Conservation (phyloP, 2,329 filamentous ascomycete species). For the Rhynchosporium graminicola region DNA sequence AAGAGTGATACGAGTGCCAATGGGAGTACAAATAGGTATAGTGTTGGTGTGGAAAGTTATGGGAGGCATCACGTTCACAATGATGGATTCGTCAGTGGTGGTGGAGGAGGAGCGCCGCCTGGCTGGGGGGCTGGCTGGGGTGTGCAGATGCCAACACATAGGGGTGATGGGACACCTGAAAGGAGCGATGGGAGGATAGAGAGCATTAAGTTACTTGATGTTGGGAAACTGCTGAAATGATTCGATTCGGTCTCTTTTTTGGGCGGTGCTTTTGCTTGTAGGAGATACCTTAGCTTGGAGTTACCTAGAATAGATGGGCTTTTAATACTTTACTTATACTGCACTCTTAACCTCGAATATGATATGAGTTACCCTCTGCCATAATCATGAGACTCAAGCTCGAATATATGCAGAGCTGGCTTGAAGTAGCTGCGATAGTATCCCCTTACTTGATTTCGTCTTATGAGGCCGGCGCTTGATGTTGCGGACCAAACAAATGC, state of each 20-base stretch:
- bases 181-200: conserved; percentile 27
- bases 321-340: background rate
- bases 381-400: too few relatives aligned
- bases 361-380: too few relatives aligned
- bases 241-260: background rate
- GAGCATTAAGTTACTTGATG: conserved; percentile 37
- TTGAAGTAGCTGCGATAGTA: too few relatives aligned
- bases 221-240: conserved; percentile 36
- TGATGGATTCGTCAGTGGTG: conserved; percentile 23
- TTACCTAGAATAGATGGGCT: background rate
- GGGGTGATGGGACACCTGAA: conserved; percentile 10
- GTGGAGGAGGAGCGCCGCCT: conserved; percentile 24
- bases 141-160: conserved; percentile 25
- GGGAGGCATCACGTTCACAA: conserved; percentile 22
- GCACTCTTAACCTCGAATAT: too few relatives aligned
- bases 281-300: too few relatives aligned
- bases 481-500: too few relatives aligned
- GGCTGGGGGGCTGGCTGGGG: conserved; percentile 37
- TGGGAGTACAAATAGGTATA: conserved; percentile 21
- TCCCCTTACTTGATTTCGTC: too few relatives aligned
- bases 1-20: conserved; percentile 24
- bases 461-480: too few relatives aligned
- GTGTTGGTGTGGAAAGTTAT: conserved; percentile 23
- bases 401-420: too few relatives aligned
- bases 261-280: too few relatives aligned